These are phyloP conservation scores for Globisporangium cystogenes DNA, from an alignment of 352 stramenopile species.

Conservation along the genomic window DNA sequence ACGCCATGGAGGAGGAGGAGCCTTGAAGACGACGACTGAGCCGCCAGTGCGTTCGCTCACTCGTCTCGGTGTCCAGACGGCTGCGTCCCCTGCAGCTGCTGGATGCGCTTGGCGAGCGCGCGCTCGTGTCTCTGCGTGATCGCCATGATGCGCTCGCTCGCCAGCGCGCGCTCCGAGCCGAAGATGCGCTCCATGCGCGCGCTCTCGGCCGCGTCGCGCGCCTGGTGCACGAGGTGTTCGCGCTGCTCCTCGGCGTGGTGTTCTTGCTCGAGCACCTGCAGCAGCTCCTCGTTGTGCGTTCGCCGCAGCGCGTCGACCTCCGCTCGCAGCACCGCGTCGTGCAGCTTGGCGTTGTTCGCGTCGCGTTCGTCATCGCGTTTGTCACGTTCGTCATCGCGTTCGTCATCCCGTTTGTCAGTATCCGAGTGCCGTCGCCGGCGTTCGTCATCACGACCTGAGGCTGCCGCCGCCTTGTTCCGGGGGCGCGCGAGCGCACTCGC, in stretches of 20 bases:
- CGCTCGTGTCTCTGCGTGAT: conserved; percentile 70
- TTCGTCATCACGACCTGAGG: background rate
- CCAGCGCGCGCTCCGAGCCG: conserved; percentile 52
- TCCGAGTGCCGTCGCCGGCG: conserved; percentile 1
- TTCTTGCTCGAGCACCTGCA: conserved; percentile 69
- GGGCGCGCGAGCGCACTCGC: conserved; percentile 26
- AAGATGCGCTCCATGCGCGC: conserved; percentile 66
- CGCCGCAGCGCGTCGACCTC: conserved; percentile 51
- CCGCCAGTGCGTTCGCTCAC: too few relatives aligned
- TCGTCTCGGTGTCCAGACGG: too few relatives aligned
- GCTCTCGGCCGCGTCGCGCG: conserved; percentile 26
- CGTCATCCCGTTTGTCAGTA: conserved; percentile 2
- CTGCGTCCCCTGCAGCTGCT: conserved; percentile 1
- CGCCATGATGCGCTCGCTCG: conserved; percentile 80
- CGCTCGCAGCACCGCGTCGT: conserved; percentile 15
- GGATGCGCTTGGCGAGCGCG: conserved; percentile 35
- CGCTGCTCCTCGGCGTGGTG: conserved; percentile 79
- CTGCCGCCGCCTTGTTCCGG: background rate
- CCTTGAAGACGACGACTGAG: too few relatives aligned
- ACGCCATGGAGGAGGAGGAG: conserved; percentile 10
- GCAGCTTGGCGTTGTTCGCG: conserved; percentile 10
- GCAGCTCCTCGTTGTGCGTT: conserved; percentile 66
- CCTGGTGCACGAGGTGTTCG: conserved; percentile 52
- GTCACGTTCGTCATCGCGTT: too few relatives aligned
- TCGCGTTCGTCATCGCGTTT: conserved; percentile 7